phyloP scores from a whole-genome alignment of 2,329 filamentous ascomycete species.

The Microsporum canis region DNA sequence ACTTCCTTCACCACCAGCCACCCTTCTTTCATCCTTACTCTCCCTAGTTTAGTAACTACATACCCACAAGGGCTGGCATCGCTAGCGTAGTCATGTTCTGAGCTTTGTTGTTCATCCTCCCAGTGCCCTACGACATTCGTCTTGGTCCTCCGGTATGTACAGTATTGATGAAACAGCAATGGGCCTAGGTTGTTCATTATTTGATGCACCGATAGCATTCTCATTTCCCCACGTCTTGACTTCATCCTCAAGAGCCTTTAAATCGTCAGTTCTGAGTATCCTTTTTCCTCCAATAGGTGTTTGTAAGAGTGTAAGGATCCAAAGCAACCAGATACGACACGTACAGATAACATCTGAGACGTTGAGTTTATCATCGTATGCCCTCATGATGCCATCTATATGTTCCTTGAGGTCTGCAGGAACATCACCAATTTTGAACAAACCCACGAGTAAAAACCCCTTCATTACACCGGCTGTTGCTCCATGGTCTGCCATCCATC shows the following conservation, averaged over 20 bases:
- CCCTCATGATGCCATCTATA: constrained; percentile 16
- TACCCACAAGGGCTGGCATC: no score
- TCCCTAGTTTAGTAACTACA: no score
- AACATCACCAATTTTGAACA: constrained; percentile 18
- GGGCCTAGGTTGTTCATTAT: constrained; percentile 16
- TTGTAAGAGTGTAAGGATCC: constrained; percentile 14
- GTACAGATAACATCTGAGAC: constrained; percentile 14
- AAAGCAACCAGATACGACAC: constrained; percentile 13
- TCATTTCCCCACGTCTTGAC: constrained; percentile 17
- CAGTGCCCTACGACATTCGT: no score
- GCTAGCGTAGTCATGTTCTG: no score
- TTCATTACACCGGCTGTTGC: constrained; percentile 14
- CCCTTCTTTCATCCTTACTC: no score
- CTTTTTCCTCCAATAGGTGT: constrained; percentile 1
- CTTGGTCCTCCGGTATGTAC: no score
- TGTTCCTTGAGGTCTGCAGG: constrained; percentile 3
- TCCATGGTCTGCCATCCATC: constrained; percentile 17
- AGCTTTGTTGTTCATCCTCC: no score
- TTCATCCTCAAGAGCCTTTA: constrained; percentile 15
- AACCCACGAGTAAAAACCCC: constrained; percentile 18
- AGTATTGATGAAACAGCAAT: constrained; percentile 4
- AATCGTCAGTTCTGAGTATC: constrained; percentile 2
- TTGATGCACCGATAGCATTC: constrained; percentile 11
- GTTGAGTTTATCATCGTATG: constrained; percentile 16
- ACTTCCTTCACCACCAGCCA: no score